Conservation (phyloP, 768 basidiomycete genomes). For the Heimioporus sp. region DNA sequence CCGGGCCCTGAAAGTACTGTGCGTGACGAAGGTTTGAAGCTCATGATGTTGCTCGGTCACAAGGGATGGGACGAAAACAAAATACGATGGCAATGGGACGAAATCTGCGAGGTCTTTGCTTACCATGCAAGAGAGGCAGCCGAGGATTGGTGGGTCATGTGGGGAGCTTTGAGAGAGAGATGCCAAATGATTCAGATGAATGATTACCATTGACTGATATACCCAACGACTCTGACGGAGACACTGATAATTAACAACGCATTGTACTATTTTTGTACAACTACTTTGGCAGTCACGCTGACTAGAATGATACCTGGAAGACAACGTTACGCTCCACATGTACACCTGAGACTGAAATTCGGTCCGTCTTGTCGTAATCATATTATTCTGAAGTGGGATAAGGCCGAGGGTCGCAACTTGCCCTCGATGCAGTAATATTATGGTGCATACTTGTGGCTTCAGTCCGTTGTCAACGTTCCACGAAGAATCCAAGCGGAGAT, state of each 20-base stretch:
- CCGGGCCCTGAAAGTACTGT: conserved; percentile 44
- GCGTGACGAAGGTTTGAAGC: conserved; percentile 39
- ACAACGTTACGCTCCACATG: too few species aligned
- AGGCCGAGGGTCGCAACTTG: too few species aligned
- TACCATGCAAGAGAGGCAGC: conserved; percentile 57
- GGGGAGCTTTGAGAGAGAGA: conserved; percentile 48
- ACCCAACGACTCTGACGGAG: conserved; percentile 1
- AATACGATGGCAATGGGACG: conserved; percentile 54
- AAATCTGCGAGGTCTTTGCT: conserved; percentile 50
- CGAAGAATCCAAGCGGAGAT: too few species aligned
- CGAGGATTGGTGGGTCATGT: conserved; percentile 67
- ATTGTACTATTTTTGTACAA: conserved; percentile 2
- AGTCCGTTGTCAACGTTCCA: too few species aligned
- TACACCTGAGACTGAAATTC: too few species aligned
- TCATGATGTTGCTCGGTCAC: conserved; percentile 25
- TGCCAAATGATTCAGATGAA: conserved; percentile 18
- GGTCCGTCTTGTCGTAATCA: too few species aligned
- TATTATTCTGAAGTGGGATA: too few species aligned
- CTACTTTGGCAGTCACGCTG: background rate
- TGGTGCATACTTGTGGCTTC: too few species aligned
- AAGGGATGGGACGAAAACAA: conserved; percentile 48
- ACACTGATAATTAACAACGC: conserved; percentile 1
- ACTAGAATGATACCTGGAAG: background rate
- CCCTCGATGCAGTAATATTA: too few species aligned
- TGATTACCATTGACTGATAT: conserved; percentile 4